Evolutionary conservation across 106 monocot genomes (phyloP), one percentile per base, ranked within the genome.

Genomic region (Phalaenopsis aphrodite): DNA sequence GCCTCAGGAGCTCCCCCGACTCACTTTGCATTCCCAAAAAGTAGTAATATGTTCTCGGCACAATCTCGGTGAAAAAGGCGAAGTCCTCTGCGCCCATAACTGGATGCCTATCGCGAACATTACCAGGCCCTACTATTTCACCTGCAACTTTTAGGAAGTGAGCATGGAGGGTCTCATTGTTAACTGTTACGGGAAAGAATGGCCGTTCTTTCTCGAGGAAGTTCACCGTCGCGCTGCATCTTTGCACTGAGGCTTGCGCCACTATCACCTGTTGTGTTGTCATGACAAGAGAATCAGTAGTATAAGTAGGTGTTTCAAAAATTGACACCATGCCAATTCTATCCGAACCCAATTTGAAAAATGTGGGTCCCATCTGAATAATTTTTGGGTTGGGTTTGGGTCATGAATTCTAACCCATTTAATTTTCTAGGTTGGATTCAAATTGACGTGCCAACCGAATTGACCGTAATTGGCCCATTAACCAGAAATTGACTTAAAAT

Each of bases 221-320:
- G 84, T 87, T 84, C 46, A 97, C 88, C 2, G 85, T 82, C 2
- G 98, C 98, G 9, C 41, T 93, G 83, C 98, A 99, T 76, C 95
- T 86, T 52, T 95, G 93, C 38, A 99, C 99, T 3, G 95, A 87
- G 46, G 99, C 91, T 85, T 99, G 99, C 9, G 83, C 85, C 7
- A 86, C 69, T n/a, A 94, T 93, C 21, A 99, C 92, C 94, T 98
- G 78, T 37, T 2, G 52, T 73, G 42, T 68, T 49, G 1, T 14
- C n/a, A 42, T 39, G 12, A 55, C 10, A 4, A 6, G 19, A 4
- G 74, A 75, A 43, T 43, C 15, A 45, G 30, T 30, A 30, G 30
- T 30, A 30, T 30, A 0, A 30, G 30, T 30, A 30, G 30, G 30
- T 30, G 30, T 30, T 30, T 30, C 30, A 30, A 30, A 30, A 30